Base-by-base conservation (phyloP, 2,329 filamentous ascomycete genomes). In the Dothistroma septosporum region DNA sequence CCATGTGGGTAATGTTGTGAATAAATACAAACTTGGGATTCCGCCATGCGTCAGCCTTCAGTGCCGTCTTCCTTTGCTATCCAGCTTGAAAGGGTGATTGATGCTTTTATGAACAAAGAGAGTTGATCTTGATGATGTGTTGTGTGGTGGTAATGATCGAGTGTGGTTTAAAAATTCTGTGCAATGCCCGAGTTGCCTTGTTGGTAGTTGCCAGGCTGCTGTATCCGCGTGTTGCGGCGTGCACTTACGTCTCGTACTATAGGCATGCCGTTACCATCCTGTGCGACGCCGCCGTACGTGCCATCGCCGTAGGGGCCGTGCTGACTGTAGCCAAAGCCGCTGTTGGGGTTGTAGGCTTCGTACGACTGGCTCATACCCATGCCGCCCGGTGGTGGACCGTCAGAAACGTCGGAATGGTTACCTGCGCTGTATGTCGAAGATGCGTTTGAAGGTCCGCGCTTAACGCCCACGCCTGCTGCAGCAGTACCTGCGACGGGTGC, bases 231-330 rank as follows among this genome's bases (percentile, higher is more conserved):
- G 78, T 97, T 97, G 66, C 94, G 86, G 68, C 94, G 83, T 31
- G 94, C 94, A 65, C 89, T 88, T 66, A 97, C 94, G 75, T 99
- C 94, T 59, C 92, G 86, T 66, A 99, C 97, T 56, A 99, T 85
- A 1, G 94, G 92, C 71, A 90, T 88, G 60, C 79, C 80, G 80
- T 61, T 60, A 68, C 87, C 87, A 0, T 85, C 84, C 56, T 74
- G 62, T 32, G 58, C 87, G 24, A 67, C 73, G 44, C 77, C 78
- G 44, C 80, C 82, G 64, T 84, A 85, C 4, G 78, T 77, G 55
- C 79, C 79, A 61, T 82, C 79, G 9, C 80, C 82, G 66, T 86
- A 87, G 0, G 83, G 81, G 8, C 81, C 81, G 60, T 73, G 71
- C 55, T 79, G 77, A 67, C 85, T 84, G 73, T 86, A 87, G 32